Evolutionary conservation across 2,329 filamentous ascomycete species (phyloP).

Genomic region (Cytospora leucostoma): DNA sequence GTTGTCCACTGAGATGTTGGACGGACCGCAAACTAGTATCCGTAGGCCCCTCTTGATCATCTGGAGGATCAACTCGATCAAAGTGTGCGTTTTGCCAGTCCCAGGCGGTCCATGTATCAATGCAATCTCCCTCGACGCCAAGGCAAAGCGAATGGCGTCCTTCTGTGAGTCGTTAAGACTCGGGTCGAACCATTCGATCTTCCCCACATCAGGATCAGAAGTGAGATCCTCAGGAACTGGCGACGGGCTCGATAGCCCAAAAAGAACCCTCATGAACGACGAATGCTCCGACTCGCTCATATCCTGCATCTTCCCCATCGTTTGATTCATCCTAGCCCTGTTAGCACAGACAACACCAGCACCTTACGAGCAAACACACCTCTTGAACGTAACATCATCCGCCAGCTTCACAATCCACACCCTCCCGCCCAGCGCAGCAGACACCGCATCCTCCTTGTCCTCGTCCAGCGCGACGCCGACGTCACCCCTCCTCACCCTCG

Average conservation of each 20-base stretch:
- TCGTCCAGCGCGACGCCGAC: slow-evolving; percentile 72
- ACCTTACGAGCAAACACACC: slow-evolving; percentile 40
- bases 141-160: slow-evolving; percentile 75
- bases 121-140: slow-evolving; percentile 78
- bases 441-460: slow-evolving; percentile 52
- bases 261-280: slow-evolving; percentile 61
- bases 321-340: slow-evolving; percentile 59
- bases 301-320: slow-evolving; percentile 60
- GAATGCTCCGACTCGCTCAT: slow-evolving; percentile 62
- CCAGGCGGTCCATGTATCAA: slow-evolving; percentile 94
- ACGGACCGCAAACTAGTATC: slow-evolving; percentile 91
- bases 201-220: slow-evolving; percentile 45
- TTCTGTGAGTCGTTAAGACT: slow-evolving; percentile 67
- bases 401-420: slow-evolving; percentile 69
- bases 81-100: slow-evolving; percentile 94
- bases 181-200: slow-evolving; percentile 62
- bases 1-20: slow-evolving; percentile 97
- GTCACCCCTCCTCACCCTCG: slow-evolving; percentile 58
- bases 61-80: slow-evolving; percentile 95
- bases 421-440: slow-evolving; percentile 46
- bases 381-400: slow-evolving; percentile 66
- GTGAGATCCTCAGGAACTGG: slow-evolving; percentile 46
- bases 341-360: not conserved
- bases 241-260: slow-evolving; percentile 58
- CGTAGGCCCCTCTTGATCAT: slow-evolving; percentile 72